Conservation (phyloP, 1,284 basidiomycete species). For the Neonothopanus nambi region DNA sequence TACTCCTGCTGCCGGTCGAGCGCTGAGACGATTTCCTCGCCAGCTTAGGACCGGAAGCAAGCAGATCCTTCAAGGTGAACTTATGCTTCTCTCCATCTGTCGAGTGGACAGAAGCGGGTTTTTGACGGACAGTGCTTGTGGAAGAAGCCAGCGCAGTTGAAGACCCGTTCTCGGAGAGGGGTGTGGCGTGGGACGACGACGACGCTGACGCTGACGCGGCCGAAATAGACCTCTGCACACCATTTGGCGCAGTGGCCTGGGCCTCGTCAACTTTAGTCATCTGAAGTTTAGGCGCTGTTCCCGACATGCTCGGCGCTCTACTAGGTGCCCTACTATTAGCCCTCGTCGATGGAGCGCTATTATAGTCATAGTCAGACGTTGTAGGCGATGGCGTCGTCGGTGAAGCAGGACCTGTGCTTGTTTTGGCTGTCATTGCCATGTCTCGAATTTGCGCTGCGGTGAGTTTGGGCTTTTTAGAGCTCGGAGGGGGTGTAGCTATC, state of each 20-base stretch:
- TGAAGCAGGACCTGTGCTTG: conserved; percentile 19
- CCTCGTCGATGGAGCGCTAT: conserved; percentile 62
- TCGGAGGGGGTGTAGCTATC: conserved; percentile 24
- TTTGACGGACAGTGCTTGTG: conserved; percentile 26
- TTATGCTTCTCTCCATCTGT: conserved; percentile 61
- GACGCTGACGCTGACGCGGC: conserved; percentile 24
- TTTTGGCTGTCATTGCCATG: conserved; percentile 12
- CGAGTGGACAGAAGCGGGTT: conserved; percentile 54
- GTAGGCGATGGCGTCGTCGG: conserved; percentile 37
- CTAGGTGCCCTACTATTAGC: conserved; percentile 60
- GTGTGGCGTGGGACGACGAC: conserved; percentile 28
- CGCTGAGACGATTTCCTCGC: conserved; percentile 70
- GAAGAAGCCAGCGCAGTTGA: conserved; percentile 14
- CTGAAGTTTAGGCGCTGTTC: conserved; percentile 44
- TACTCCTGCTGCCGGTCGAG: conserved; percentile 63
- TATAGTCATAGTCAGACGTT: conserved; percentile 41
- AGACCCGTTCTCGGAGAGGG: conserved; percentile 26
- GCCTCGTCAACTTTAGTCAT: conserved; percentile 13
- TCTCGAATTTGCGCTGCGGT: conserved; percentile 11
- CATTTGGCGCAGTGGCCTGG: conserved; percentile 14
- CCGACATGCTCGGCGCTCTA: conserved; percentile 53
- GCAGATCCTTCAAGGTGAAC: conserved; percentile 83
- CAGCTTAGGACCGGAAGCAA: conserved; percentile 71
- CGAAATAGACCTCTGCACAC: conserved; percentile 9
- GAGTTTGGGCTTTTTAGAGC: conserved; percentile 22